phyloP scores from a whole-genome alignment of 2,329 filamentous ascomycete genomes.

The Zalaria obscura region DNA sequence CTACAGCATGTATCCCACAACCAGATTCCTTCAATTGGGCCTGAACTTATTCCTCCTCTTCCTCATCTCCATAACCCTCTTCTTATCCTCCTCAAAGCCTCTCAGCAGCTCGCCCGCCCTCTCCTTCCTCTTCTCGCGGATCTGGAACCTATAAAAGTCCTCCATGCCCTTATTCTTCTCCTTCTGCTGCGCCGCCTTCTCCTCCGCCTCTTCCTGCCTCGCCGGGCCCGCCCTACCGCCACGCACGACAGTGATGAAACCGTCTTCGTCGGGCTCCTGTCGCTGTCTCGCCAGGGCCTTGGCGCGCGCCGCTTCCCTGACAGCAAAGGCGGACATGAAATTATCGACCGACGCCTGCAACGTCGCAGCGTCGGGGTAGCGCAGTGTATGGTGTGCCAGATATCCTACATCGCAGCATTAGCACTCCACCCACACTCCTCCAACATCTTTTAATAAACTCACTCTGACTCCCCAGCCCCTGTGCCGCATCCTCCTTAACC shows the following conservation, averaged over 20 bases:
- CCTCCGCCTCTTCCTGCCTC: conserved; percentile 54
- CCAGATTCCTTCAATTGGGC: conserved; percentile 18
- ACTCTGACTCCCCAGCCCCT: conserved; percentile 38
- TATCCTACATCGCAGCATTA: conserved; percentile 29
- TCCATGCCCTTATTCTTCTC: conserved; percentile 48
- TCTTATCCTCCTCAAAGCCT: conserved; percentile 64
- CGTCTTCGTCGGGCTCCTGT: conserved; percentile 81
- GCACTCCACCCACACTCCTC: no score
- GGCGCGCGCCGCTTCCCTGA: conserved; percentile 54
- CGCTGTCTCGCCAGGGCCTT: conserved; percentile 47
- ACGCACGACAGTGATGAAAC: conserved; percentile 81
- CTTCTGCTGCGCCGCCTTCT: conserved; percentile 46
- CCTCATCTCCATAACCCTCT: conserved; percentile 56
- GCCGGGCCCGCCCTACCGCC: conserved; percentile 64
- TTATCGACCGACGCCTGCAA: conserved; percentile 67
- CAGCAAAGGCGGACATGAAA: conserved; percentile 67
- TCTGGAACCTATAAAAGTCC: conserved; percentile 77
- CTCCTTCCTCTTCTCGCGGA: conserved; percentile 63
- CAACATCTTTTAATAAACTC: conserved; percentile 1
- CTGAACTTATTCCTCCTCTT: conserved; percentile 49
- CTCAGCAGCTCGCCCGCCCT: conserved; percentile 54
- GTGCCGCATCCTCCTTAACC: conserved; percentile 37
- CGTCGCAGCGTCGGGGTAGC: conserved; percentile 51
- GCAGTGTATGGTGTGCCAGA: conserved; percentile 50
- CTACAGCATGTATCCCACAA: no score